Evolutionary conservation across 257 asterid species (phyloP), one percentile per base, ranked within the genome.

Genomic region (Solanum arcanum): DNA sequence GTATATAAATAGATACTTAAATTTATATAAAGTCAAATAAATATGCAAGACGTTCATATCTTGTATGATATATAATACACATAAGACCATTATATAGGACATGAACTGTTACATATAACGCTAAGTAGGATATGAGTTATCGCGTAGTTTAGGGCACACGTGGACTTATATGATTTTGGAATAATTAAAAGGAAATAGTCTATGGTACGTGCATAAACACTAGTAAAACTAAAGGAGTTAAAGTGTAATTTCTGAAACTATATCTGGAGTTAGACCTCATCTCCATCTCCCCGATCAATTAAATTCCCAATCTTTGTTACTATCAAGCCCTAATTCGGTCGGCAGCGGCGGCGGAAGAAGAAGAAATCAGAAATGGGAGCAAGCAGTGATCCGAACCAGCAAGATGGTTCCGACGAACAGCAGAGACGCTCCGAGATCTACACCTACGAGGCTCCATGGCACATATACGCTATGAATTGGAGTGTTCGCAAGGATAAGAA

Each of bases 401-500:
- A 91, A 80, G 98, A 94, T 82, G 97, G 94, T 14, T 95, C 98
- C 25, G 99, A 95, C 90, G 99, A 97, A 90, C 98, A 94, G 89
- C 99, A 97, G 89, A 93, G 99, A 37, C 94, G 99, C 60, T 95
- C 98, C 81, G 99, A 97, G 94, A 97, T 97, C 94, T 97, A 97
- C 93, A 97, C 99, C 0, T 94, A 95, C 93, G 99, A 95, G 89
- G 98, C 99, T 29, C 99, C 99, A 27, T 97, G 98, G 98, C 98
- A 95, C 91, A 91, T 97, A 89, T 95, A 95, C 91, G 98, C 98
- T 86, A 95, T 95, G 98, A 95, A 94, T 87, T 97, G 98, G 98
- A 91, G 96, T 74, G 98, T 94, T 1, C 97, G 98, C 85, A 92
- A 92, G 94, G 99, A 95, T 96, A 92, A 93, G 80, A 95, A 93